phyloP scores from a whole-genome alignment of 371 early-diverging fungal genomes.

The Mucor sp. region DNA sequence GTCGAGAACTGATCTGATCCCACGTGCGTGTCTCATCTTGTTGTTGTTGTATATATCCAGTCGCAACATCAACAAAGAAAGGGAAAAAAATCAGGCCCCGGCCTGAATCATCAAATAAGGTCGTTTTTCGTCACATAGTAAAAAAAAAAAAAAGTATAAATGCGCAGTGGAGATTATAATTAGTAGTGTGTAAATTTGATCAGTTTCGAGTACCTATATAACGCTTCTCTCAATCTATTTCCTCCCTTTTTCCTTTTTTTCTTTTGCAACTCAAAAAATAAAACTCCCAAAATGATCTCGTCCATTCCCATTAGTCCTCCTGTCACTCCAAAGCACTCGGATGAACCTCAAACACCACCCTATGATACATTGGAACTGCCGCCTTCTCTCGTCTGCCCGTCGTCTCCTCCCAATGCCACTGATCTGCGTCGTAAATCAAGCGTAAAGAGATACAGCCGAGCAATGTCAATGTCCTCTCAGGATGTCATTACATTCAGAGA shows the following conservation, averaged over 20 bases:
- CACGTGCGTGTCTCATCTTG: neutral
- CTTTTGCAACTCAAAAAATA: neutral
- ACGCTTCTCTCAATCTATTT: neutral
- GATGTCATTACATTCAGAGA: slow-evolving; percentile 5
- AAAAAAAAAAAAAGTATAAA: slow-evolving; percentile 7
- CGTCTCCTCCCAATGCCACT: slow-evolving; percentile 9
- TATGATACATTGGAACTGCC: slow-evolving; percentile 13
- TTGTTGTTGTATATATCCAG: neutral
- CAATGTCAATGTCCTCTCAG: slow-evolving; percentile 14
- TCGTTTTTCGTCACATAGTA: slow-evolving; percentile 8
- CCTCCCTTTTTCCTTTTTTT: slow-evolving; percentile 4
- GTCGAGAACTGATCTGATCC: neutral
- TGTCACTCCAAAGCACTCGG: slow-evolving; percentile 24
- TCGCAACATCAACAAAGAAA: neutral
- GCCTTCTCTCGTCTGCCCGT: neutral
- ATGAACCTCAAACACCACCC: neutral
- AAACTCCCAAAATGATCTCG: slow-evolving; percentile 1
- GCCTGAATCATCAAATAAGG: slow-evolving; percentile 2
- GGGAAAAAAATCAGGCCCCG: slow-evolving; percentile 20
- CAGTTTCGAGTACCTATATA: neutral
- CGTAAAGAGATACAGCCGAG: slow-evolving; percentile 13
- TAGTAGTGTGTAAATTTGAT: neutral
- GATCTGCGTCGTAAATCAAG: slow-evolving; percentile 31
- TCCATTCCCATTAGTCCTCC: slow-evolving; percentile 27
- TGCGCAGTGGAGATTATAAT: slow-evolving; percentile 6